Evolutionary conservation across 2,329 filamentous ascomycete species (phyloP).

Genomic region (Paraconiothyrium brasiliense): DNA sequence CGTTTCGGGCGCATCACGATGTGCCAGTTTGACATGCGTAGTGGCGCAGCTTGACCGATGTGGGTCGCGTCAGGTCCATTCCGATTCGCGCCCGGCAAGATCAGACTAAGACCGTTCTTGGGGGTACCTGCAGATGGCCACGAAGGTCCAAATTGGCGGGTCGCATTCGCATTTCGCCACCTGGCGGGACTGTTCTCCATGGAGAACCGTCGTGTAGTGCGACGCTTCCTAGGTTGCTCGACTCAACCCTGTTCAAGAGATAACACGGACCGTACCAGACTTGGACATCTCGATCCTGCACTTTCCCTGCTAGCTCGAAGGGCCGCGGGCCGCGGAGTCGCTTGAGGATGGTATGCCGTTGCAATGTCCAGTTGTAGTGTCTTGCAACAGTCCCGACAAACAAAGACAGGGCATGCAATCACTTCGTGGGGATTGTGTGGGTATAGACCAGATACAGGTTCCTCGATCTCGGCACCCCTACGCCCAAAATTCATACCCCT

Average conservation of each 20-base stretch:
- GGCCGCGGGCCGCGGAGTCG: conserved; percentile 7
- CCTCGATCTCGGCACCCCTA: not conserved
- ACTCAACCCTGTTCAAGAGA: not conserved
- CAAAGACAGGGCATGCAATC: not conserved
- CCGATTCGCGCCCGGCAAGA: conserved; percentile 13
- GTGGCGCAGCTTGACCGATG: conserved; percentile 3
- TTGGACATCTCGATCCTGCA: conserved; percentile 22
- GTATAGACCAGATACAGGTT: not conserved
- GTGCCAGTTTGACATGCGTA: conserved; percentile 8
- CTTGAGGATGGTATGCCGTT: not conserved
- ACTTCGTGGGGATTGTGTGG: not conserved
- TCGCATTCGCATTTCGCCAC: conserved; percentile 7
- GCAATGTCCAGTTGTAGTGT: not conserved
- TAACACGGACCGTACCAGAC: conserved; percentile 8
- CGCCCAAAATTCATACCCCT: not conserved
- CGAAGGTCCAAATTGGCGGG: conserved; percentile 1
- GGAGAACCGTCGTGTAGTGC: not conserved
- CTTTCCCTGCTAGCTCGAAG: conserved; percentile 3
- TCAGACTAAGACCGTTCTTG: conserved; percentile 2
- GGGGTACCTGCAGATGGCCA: conserved; percentile 13
- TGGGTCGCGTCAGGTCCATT: not conserved
- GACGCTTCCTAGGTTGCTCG: not conserved
- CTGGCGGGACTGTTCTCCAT: not conserved
- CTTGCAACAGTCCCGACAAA: not conserved
- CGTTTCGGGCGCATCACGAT: not conserved